Evolutionary conservation across 306 rosid species (phyloP).

Genomic region (Quillaja saponaria): DNA sequence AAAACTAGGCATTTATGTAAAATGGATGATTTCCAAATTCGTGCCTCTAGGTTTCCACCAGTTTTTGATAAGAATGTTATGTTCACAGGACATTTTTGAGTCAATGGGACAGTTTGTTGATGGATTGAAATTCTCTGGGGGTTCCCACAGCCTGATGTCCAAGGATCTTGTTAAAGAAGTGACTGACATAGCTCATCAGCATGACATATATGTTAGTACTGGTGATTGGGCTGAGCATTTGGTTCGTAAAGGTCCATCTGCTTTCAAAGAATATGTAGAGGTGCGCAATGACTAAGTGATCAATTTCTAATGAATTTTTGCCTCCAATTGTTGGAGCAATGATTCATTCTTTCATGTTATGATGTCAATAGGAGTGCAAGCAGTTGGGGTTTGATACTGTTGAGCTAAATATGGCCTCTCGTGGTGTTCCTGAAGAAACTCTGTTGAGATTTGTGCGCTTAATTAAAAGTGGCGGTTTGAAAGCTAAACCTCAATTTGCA

Average conservation of each 20-base stretch:
- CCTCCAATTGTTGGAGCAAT: conserved; percentile 1
- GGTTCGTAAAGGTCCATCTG: conserved; percentile 67
- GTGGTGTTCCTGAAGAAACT: conserved; percentile 80
- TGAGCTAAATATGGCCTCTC: conserved; percentile 70
- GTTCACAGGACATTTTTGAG: conserved; percentile 70
- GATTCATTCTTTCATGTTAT: background rate
- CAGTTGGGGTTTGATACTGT: conserved; percentile 78
- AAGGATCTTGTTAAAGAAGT: conserved; percentile 64
- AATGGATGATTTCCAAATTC: too few species aligned
- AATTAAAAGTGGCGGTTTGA: conserved; percentile 76
- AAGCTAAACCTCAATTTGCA: conserved; percentile 74
- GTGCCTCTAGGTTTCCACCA: background rate
- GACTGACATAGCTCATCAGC: conserved; percentile 76
- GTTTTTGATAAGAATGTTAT: conserved; percentile 6
- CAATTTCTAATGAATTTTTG: background rate
- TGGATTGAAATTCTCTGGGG: conserved; percentile 86
- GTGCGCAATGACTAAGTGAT: conserved; percentile 36
- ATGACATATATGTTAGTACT: conserved; percentile 80
- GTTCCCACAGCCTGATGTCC: conserved; percentile 77
- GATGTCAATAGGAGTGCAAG: conserved; percentile 72
- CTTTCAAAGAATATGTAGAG: conserved; percentile 72
- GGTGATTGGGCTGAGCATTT: conserved; percentile 92
- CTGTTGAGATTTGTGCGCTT: conserved; percentile 73
- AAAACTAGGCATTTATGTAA: too few species aligned
- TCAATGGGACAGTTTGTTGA: conserved; percentile 80